Evolutionary conservation across 495 filamentous ascomycete species (phyloP).

Genomic region (Annulohypoxylon moriforme): DNA sequence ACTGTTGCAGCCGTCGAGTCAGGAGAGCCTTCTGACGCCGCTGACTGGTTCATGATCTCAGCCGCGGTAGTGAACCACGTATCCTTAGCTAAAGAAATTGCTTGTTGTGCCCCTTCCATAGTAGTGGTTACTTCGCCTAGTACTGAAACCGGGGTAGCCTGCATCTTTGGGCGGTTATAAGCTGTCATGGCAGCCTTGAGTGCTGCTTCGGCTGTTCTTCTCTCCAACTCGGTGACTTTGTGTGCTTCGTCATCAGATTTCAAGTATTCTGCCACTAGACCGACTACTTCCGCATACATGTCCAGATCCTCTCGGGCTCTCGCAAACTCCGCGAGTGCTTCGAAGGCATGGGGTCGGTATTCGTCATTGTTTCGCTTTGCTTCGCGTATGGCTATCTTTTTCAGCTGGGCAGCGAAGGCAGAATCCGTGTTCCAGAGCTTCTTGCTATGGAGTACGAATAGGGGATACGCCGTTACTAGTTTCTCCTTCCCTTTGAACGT

Average conservation of each 20-base stretch:
- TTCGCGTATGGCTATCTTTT: slow-evolving; percentile 81
- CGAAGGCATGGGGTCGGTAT: slow-evolving; percentile 81
- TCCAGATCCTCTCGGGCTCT: slow-evolving; percentile 71
- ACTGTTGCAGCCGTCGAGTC: slow-evolving; percentile 28
- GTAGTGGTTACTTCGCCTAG: slow-evolving; percentile 48
- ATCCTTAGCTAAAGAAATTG: slow-evolving; percentile 41
- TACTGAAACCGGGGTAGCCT: slow-evolving; percentile 44
- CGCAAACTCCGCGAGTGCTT: slow-evolving; percentile 76
- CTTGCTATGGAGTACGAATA: slow-evolving; percentile 72
- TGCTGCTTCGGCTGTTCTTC: slow-evolving; percentile 53
- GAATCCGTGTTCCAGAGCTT: slow-evolving; percentile 66
- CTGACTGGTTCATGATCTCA: slow-evolving; percentile 36
- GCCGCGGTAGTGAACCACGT: slow-evolving; percentile 38
- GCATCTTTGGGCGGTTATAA: slow-evolving; percentile 55
- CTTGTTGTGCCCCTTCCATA: slow-evolving; percentile 30
- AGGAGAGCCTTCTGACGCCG: not conserved
- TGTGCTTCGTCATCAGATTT: slow-evolving; percentile 51
- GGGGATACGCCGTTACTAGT: slow-evolving; percentile 84
- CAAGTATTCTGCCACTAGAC: slow-evolving; percentile 69
- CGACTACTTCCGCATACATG: slow-evolving; percentile 73
- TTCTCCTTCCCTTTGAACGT: slow-evolving; percentile 95
- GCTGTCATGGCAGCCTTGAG: slow-evolving; percentile 55
- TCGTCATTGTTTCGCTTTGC: slow-evolving; percentile 86
- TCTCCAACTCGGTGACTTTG: slow-evolving; percentile 49
- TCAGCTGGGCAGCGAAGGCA: slow-evolving; percentile 55